Conservation (phyloP, 176 grass and related monocot genomes). For the Eremochloa ophiuroides region DNA sequence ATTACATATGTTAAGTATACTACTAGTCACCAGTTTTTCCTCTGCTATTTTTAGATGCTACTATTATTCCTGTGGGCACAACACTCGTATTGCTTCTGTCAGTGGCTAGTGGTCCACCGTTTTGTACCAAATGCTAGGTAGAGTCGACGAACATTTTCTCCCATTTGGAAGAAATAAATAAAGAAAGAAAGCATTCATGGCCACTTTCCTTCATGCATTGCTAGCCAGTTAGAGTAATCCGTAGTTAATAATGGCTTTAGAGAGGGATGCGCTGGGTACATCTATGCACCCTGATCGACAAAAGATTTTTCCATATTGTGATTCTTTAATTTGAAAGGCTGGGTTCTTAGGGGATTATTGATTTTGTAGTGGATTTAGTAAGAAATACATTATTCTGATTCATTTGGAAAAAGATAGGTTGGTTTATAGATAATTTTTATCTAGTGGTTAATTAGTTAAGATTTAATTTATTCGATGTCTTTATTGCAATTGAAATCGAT, state of each 20-base stretch:
- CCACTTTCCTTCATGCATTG: not conserved
- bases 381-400: not conserved
- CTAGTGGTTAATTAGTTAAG: not conserved
- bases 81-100: too few species aligned
- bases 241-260: not conserved
- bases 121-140: too few species aligned
- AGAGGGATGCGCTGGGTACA: not conserved
- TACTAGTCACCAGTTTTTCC: too few species aligned
- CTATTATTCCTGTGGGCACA: too few species aligned
- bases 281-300: not conserved
- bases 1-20: too few species aligned
- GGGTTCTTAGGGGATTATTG: not conserved
- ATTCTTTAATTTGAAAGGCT: not conserved
- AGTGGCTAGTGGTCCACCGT: too few species aligned
- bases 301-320: not conserved
- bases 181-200: not conserved
- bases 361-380: not conserved
- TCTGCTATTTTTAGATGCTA: too few species aligned
- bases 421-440: not conserved
- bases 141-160: too few species aligned
- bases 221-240: not conserved
- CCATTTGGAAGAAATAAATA: not conserved
- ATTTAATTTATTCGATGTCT: not conserved
- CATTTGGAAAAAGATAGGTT: not conserved
- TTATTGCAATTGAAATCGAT: too few species aligned